Percentiles rank a stretch among this genome's conserved stretches.
phyloP scores from a whole-genome alignment of 2,329 filamentous ascomycete species.

The Coniochaeta prunicola region DNA sequence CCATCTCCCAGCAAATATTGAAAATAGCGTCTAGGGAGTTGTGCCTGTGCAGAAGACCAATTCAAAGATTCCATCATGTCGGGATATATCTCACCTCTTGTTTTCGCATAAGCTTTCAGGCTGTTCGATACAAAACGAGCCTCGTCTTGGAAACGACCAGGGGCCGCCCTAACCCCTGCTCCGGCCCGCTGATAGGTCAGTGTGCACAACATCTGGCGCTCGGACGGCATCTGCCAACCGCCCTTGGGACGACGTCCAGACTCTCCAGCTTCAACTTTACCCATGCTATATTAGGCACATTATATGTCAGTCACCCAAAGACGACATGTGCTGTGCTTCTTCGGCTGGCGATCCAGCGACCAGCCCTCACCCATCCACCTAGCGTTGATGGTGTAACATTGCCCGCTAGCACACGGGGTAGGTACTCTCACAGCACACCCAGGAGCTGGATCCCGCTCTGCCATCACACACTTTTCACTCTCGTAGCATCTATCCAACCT shows the following conservation, averaged over 20 bases:
- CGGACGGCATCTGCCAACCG: background rate
- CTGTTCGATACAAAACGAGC: slow-evolving; percentile 1
- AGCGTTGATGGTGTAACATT: background rate
- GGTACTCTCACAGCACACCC: background rate
- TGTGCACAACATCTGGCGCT: background rate
- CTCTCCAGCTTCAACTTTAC: background rate
- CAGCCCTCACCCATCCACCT: background rate
- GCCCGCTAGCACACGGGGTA: background rate
- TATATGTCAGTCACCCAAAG: background rate
- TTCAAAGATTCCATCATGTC: background rate
- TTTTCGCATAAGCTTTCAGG: background rate
- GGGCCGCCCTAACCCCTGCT: background rate
- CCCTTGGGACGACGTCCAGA: background rate
- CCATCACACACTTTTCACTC: background rate
- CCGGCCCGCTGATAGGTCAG: background rate
- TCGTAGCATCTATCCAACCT: background rate
- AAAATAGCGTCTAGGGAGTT: background rate
- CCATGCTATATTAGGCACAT: background rate
- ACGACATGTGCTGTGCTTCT: background rate
- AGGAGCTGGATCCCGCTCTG: background rate
- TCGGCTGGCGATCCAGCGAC: background rate
- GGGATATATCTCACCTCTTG: background rate
- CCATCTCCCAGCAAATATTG: background rate
- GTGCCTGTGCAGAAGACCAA: background rate
- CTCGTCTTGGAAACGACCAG: background rate